Evolutionary conservation across 2,329 filamentous ascomycete species (phyloP).

Genomic region (Colletotrichum scovillei): DNA sequence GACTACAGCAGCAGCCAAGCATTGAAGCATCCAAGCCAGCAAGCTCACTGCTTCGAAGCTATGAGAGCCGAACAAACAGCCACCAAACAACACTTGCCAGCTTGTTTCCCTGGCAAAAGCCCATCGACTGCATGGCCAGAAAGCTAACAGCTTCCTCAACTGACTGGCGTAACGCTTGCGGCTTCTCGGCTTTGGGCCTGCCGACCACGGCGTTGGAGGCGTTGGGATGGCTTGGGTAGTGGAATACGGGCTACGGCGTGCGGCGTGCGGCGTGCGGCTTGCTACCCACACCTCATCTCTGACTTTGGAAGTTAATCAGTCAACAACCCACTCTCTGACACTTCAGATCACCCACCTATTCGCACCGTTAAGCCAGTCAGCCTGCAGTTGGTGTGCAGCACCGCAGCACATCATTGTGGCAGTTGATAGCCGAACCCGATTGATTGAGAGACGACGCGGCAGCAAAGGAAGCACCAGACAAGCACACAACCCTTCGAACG

Average conservation of each 20-base stretch:
- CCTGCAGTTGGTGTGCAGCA: constrained; percentile 13
- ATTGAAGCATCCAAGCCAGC: neutral
- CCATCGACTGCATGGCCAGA: neutral
- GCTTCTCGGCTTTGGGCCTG: constrained; percentile 6
- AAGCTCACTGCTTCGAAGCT: neutral
- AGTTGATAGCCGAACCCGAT: constrained; percentile 19
- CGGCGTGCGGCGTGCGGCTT: neutral
- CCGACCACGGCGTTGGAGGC: constrained; percentile 8
- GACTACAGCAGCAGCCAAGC: constrained; percentile 10
- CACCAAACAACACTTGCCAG: neutral
- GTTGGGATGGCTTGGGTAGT: constrained; percentile 3
- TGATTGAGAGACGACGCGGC: neutral
- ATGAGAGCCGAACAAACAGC: constrained; percentile 18
- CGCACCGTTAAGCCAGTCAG: neutral
- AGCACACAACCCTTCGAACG: neutral
- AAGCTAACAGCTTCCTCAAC: constrained; percentile 24
- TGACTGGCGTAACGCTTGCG: constrained; percentile 32
- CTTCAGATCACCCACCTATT: neutral
- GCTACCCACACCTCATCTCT: neutral
- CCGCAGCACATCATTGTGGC: neutral
- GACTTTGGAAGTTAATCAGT: neutral
- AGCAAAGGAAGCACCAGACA: neutral
- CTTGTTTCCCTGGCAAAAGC: constrained; percentile 5
- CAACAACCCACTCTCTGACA: neutral
- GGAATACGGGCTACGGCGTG: constrained; percentile 13